Percentiles rank a stretch among this genome's conserved stretches.
These are phyloP conservation scores for Dictyostelium citrinum DNA, from an alignment of 78 protist genomes.

Conservation along the genomic window DNA sequence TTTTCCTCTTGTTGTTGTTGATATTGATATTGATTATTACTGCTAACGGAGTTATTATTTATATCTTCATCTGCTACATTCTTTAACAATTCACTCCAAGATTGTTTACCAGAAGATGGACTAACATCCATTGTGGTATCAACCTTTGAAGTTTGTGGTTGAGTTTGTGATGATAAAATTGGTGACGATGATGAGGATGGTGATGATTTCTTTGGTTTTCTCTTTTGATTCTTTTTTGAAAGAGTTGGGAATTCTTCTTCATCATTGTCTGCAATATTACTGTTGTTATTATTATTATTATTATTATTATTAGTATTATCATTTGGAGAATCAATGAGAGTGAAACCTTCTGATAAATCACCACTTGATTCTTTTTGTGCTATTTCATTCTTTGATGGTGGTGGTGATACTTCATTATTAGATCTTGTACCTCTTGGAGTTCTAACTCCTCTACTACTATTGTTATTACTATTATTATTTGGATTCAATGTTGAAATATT, in stretches of 20 bases:
- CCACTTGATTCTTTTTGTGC: not conserved
- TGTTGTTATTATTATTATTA: not conserved
- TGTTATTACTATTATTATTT: not conserved
- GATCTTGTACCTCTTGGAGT: not conserved
- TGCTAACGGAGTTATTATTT: not conserved
- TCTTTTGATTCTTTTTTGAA: not conserved
- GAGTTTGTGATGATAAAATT: not conserved
- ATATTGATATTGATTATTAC: not conserved
- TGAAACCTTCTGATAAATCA: not conserved
- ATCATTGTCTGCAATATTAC: not conserved
- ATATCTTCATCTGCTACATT: not conserved
- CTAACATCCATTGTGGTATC: not conserved
- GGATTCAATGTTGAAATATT: not conserved
- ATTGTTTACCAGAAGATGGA: not conserved
- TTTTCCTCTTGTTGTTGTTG: not conserved
- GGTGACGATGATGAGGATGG: not conserved
- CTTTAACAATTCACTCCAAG: conserved; percentile 22
- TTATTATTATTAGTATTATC: not conserved
- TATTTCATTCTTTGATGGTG: not conserved
- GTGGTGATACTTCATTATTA: not conserved
- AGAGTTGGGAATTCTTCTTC: conserved; percentile 17
- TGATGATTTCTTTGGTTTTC: not conserved
- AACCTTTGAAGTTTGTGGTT: not conserved
- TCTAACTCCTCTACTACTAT: not conserved
- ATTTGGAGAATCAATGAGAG: not conserved